Base-by-base conservation (phyloP, 805 yeast species). In the Candida rishiriensis region DNA sequence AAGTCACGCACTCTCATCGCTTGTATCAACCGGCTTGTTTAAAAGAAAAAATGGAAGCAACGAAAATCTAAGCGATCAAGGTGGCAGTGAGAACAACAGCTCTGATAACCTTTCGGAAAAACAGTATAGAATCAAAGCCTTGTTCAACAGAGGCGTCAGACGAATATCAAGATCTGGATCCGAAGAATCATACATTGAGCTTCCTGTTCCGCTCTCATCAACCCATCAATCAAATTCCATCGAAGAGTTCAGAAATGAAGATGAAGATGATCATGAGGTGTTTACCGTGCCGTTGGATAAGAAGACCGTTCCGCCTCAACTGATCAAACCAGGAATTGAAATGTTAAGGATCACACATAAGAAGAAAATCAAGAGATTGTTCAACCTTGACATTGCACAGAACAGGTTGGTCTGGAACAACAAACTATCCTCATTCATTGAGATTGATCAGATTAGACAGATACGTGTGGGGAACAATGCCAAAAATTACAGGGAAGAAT, bases 401-500 rank as follows among this genome's bases (percentile, higher is more conserved):
- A 84, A 85, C 29, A 57, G 68, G 4, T 66, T 86, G 13, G 61
- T 69, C 3, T 83, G 90, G 86, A 80, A 77, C 50, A 64, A 69
- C 49, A 73, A 74, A 54, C 50, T 71, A 13, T 60, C 76, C 2
- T 67, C 79, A 3, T 63, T 58, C 33, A 55, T 81, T 47, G 63
- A 63, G 15, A 70, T 85, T 9, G 95, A 85, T 57, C 79, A 78
- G 45, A 83, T 88, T 39, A 76, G 76, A 46, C 78, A 76, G 43
- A 71, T 85, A 2, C 64, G 84, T 40, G 70, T 76, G 3, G 87
- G 83, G 3, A 75, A 73, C 16, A 87, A 85, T 54, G 97, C 97
- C 1, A 74, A 76, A 31, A 87, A 88, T 52, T 91, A 89, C 59
- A 68, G 96, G 48, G 96, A 90, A 57, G 96, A 89, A 61, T 78